Evolutionary conservation across 1,139 yeast species (phyloP).

Genomic region (Tardiomyces blankii): DNA sequence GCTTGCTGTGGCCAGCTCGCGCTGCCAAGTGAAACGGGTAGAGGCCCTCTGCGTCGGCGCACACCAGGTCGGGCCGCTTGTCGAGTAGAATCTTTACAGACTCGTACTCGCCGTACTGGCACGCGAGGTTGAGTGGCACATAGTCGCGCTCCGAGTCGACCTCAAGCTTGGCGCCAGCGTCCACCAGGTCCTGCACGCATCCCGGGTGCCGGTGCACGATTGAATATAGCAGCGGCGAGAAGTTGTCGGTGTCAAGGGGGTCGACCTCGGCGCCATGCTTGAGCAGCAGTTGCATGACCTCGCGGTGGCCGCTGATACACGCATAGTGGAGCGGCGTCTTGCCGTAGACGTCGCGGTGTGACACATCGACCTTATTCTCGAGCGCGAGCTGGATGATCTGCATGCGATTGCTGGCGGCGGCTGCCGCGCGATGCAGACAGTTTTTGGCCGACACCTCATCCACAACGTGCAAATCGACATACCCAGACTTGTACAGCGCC

Average conservation of each 20-base stretch:
- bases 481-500: conserved; percentile 28
- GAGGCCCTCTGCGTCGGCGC: conserved; percentile 76
- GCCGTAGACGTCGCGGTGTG: conserved; percentile 54
- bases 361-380: conserved; percentile 23
- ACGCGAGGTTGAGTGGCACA: conserved; percentile 81
- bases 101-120: conserved; percentile 69
- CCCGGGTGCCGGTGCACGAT: conserved; percentile 58
- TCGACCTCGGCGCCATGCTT: conserved; percentile 26
- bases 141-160: conserved; percentile 37
- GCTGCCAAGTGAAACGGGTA: conserved; percentile 85
- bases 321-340: conserved; percentile 85
- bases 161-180: conserved; percentile 29
- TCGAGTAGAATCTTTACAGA: conserved; percentile 53
- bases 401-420: conserved; percentile 18
- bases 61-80: conserved; percentile 24
- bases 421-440: conserved; percentile 39
- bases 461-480: conserved; percentile 27
- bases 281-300: conserved; percentile 23
- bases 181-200: conserved; percentile 38
- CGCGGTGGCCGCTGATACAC: conserved; percentile 32
- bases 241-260: conserved; percentile 31
- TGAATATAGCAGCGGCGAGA: conserved; percentile 66
- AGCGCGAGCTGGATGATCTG: conserved; percentile 30
- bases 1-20: conserved; percentile 62
- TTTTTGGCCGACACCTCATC: conserved; percentile 35